phyloP scores from a whole-genome alignment of 164 flowering plant species.

The Euptelea pleiosperma region DNA sequence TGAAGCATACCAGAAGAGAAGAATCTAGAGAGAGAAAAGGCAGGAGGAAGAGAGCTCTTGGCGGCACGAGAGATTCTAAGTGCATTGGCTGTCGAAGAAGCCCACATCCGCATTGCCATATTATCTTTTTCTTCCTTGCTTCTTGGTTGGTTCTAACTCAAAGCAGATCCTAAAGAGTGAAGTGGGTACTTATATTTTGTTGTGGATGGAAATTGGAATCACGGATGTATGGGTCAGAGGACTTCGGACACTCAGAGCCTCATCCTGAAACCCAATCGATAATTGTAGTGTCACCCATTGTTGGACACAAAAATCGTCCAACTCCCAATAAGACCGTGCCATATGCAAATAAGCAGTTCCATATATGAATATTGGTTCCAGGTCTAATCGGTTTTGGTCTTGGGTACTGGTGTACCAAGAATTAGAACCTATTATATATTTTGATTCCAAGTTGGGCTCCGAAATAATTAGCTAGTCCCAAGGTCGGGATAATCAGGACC shows the following conservation, averaged over 20 bases:
- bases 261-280: too few species aligned
- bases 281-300: too few species aligned
- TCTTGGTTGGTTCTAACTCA: slow-evolving; percentile 9
- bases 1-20: slow-evolving; percentile 94
- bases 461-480: too few species aligned
- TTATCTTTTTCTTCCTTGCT: slow-evolving; percentile 9
- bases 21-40: slow-evolving; percentile 70
- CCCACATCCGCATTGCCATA: slow-evolving; percentile 97
- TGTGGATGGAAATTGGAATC: slow-evolving; percentile 1
- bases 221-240: slow-evolving; percentile 33
- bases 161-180: neutral
- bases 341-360: too few species aligned
- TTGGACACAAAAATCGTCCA: too few species aligned
- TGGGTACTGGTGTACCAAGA: too few species aligned
- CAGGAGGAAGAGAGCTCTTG: slow-evolving; percentile 37
- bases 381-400: too few species aligned
- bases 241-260: slow-evolving; percentile 68
- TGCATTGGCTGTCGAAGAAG: slow-evolving; percentile 94
- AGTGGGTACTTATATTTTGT: neutral
- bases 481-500: too few species aligned
- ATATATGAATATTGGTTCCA: too few species aligned
- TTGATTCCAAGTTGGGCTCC: too few species aligned
- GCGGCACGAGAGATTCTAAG: slow-evolving; percentile 56
- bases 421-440: too few species aligned
- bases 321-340: too few species aligned